Evolutionary conservation across 495 filamentous ascomycete species (phyloP), one percentile per base, ranked within the genome.

Genomic region (Penicillium alfredii): DNA sequence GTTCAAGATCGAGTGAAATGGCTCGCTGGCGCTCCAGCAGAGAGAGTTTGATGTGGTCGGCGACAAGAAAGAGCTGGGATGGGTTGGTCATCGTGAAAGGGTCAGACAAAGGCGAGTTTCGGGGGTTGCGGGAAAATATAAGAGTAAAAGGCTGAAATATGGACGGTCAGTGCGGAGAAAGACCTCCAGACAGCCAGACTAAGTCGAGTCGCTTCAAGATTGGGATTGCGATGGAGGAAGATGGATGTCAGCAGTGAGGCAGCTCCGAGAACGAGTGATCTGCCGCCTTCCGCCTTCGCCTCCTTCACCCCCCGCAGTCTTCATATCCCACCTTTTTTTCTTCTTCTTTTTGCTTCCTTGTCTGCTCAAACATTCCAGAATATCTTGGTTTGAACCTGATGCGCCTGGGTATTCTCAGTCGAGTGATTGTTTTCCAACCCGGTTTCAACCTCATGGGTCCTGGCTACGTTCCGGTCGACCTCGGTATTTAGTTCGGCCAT

Each of bases 11-110:
- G n/a, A 94, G 73, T 1, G 81, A 82, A 38, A 85, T 79, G n/a
- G 88, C 88, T 27, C 90, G 82, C 65, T 94, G 84, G 31, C 90
- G 80, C 58, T 97, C 92, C 16, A 96, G 58, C 5, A 73, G 58
- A 4, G 72, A 74, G 30, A 76, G 61, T 42, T 75, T 74, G 49
- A 75, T 71, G 41, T 72, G 66, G 48, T 76, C 70, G 40, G 69
- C 71, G 40, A 74, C 62, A 18, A 77, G 65, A 52, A 73, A 72
- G 18, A 74, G 62, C 36, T 76, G 71, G 12, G 65, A 66, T 30
- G 72, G 62, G 36, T 72, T 79, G 38, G 77, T 61, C 77, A 81
- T 84, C 30, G 50, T 59, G 62, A 42, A 40, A 41, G 33, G 30
- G 30, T 36, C 32, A 36, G 38, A 33, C 15, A 39, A 18, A 20